Evolutionary conservation across 768 basidiomycete genomes (phyloP).

Genomic region (Lactarius hatsudake): DNA sequence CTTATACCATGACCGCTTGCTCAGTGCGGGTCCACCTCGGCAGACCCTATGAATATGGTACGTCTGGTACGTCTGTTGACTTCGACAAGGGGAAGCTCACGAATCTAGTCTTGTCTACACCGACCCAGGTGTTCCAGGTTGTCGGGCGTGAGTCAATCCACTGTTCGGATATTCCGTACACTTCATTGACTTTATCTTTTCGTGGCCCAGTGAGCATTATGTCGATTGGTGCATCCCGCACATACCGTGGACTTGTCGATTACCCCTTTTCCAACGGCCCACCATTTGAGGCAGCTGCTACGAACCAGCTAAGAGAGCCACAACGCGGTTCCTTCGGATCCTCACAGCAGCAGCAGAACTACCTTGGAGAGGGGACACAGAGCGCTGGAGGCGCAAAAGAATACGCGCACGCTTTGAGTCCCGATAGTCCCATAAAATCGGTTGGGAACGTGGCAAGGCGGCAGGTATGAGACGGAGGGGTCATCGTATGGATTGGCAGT

Average conservation of each 20-base stretch:
- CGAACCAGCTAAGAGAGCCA: neutral
- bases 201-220: neutral
- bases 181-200: neutral
- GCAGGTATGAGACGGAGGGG: neutral
- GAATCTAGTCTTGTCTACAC: neutral
- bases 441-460: neutral
- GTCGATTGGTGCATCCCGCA: neutral
- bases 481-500: neutral
- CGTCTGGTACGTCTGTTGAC: neutral
- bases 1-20: neutral
- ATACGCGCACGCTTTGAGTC: neutral
- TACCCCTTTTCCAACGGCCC: neutral
- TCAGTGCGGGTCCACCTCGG: neutral
- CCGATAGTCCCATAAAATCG: neutral
- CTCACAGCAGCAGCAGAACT: neutral
- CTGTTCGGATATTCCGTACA: neutral
- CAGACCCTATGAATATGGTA: conserved; percentile 6
- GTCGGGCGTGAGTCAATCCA: neutral
- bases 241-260: neutral
- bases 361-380: neutral
- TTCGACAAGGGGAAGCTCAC: neutral
- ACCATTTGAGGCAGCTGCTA: neutral
- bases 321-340: neutral
- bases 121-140: neutral
- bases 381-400: neutral